Base-by-base conservation (phyloP, 768 basidiomycete species). In the Russula compacta region DNA sequence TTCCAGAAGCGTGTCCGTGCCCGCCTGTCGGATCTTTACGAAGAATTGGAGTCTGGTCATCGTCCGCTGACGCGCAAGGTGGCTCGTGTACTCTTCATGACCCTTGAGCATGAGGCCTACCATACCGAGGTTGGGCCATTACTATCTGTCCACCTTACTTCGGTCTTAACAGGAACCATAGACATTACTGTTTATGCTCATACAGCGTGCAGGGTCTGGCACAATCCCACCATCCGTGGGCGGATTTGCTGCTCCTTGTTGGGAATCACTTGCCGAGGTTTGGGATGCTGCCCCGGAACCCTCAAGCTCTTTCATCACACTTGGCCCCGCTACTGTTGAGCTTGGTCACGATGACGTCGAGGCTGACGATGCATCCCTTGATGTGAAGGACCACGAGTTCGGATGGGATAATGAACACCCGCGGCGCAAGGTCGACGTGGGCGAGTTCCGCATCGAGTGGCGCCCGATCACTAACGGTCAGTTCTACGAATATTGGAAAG, bases 361-460 rank as follows among this genome's bases (percentile, higher is more conserved):
- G 71, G 74, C 70, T 0, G 81, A 88, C 7, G 94, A 98, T 69
- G 66, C 64, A 17, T 36, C 38, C 8, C 35, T 47, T 5, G 63
- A 64, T 24, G 71, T 81, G 47, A 70, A 73, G 17, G 73, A 73
- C 8, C 86, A 95, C 68, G 83, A 86, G 58, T 92, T 90, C 72
- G 93, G 94, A 0, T 94, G 95, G 97, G 97, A 99, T 71, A 94
- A 92, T 67, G 97, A 99, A 74, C 78, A 85, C 66, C 92, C 94
- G 2, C 75, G 76, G 64, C 76, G 85, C 24, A 69, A 68, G 14
- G 81, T 86, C n/a, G 65, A 78, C 0, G 84, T 97, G 36, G 76
- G 73, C 43, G 61, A 80, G 63, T 94, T 98, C 77, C 79, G 77
- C 67, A 86, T 97, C 43, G 86, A 87, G 44, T 87, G 89, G 80